These are phyloP conservation scores for Aspergillus fijiensis DNA, from an alignment of 2,329 filamentous ascomycete species.

Conservation along the genomic window DNA sequence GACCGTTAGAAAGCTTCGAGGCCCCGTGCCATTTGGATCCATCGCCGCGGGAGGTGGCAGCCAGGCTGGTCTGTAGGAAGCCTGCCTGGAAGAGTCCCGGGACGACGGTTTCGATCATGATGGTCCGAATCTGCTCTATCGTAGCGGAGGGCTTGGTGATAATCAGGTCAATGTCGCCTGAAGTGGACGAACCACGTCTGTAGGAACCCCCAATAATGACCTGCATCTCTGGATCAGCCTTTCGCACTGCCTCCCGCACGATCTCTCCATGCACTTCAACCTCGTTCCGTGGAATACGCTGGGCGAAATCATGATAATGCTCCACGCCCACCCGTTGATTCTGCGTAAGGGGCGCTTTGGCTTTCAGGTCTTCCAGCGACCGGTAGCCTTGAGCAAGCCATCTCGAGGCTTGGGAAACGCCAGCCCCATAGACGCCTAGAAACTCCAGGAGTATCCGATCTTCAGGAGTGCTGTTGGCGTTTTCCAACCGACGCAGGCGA, in stretches of 20 bases:
- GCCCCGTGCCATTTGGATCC: constrained; percentile 89
- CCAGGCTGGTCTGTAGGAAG: constrained; percentile 71
- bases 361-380: constrained; percentile 68
- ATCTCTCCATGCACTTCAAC: constrained; percentile 67
- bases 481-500: constrained; percentile 68
- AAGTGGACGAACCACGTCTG: constrained; percentile 70
- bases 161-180: constrained; percentile 81
- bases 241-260: constrained; percentile 59
- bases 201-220: constrained; percentile 82
- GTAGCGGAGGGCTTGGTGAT: constrained; percentile 67
- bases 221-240: constrained; percentile 64
- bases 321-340: constrained; percentile 76
- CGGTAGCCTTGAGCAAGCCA: constrained; percentile 76
- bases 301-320: constrained; percentile 75
- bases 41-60: constrained; percentile 54
- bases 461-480: constrained; percentile 65
- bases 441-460: constrained; percentile 68
- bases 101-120: constrained; percentile 65
- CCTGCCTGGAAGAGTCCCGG: constrained; percentile 56
- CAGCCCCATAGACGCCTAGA: constrained; percentile 76
- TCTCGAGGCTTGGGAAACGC: constrained; percentile 65
- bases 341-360: constrained; percentile 61
- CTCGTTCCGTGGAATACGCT: constrained; percentile 74
- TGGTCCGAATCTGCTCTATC: constrained; percentile 57
- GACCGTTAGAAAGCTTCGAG: constrained; percentile 63